phyloP scores from a whole-genome alignment of 495 filamentous ascomycete species.

The Penicillium macrosclerotiorum region DNA sequence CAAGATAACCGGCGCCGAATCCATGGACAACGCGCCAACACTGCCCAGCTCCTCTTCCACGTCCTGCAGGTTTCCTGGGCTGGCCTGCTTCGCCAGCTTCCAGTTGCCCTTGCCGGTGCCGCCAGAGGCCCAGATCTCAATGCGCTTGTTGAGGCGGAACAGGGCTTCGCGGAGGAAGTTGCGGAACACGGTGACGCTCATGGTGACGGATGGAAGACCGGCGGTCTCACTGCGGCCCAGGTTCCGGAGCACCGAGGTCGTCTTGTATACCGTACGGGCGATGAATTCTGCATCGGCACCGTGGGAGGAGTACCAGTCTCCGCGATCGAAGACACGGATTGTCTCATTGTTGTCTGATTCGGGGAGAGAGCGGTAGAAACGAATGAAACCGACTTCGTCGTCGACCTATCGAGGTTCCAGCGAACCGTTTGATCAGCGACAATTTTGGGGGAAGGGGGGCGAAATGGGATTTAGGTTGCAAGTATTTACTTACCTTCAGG shows the following conservation, averaged over 20 bases:
- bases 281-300: slow-evolving; percentile 92
- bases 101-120: slow-evolving; percentile 72
- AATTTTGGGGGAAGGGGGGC: neutral
- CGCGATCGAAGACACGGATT: slow-evolving; percentile 88
- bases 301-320: slow-evolving; percentile 93
- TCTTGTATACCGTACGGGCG: slow-evolving; percentile 93
- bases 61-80: slow-evolving; percentile 94
- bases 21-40: slow-evolving; percentile 58
- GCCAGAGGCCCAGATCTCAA: slow-evolving; percentile 83
- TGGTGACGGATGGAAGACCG: slow-evolving; percentile 86
- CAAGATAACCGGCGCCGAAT: slow-evolving; percentile 87
- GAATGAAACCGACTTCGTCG: slow-evolving; percentile 94
- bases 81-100: slow-evolving; percentile 88
- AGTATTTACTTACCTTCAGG: slow-evolving; percentile 60
- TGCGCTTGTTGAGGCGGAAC: slow-evolving; percentile 81
- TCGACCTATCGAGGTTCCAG: slow-evolving; percentile 64
- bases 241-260: slow-evolving; percentile 89
- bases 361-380: slow-evolving; percentile 83
- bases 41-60: slow-evolving; percentile 91
- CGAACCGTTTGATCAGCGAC: neutral
- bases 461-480: neutral
- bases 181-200: slow-evolving; percentile 89
- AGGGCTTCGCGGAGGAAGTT: slow-evolving; percentile 95
- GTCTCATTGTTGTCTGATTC: slow-evolving; percentile 57
- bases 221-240: slow-evolving; percentile 79